Percentiles rank a stretch among this genome's conserved stretches.
These are phyloP conservation scores for Aspergillus ustus DNA, from an alignment of 2,329 filamentous ascomycete species.

Conservation along the genomic window DNA sequence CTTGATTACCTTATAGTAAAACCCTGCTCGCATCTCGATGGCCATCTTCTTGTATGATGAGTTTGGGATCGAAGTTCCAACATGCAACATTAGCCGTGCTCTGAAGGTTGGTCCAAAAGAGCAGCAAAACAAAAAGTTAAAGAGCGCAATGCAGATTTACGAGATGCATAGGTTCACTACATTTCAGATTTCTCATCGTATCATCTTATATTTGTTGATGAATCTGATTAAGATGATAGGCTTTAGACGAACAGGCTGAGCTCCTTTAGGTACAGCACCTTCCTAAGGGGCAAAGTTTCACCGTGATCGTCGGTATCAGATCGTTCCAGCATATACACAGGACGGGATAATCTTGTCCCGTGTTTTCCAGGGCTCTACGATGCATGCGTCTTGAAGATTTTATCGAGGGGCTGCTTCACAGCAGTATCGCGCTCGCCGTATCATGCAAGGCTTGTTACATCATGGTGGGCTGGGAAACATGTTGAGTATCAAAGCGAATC, in stretches of 20 bases:
- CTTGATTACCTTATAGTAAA: too few relatives aligned
- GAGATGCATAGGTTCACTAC: conserved; percentile 39
- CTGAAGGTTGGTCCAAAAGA: conserved; percentile 27
- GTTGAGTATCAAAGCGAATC: too few relatives aligned
- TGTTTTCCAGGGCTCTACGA: background rate
- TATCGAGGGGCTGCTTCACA: too few relatives aligned
- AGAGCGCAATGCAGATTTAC: conserved; percentile 40
- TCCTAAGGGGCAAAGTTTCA: conserved; percentile 25
- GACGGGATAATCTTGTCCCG: background rate
- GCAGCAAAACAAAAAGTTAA: conserved; percentile 33
- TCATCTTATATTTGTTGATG: conserved; percentile 29
- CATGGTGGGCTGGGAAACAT: too few relatives aligned
- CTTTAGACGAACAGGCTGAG: conserved; percentile 39
- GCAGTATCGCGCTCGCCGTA: too few relatives aligned
- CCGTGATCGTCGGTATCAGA: conserved; percentile 21
- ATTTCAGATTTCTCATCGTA: conserved; percentile 37
- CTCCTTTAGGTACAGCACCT: conserved; percentile 34
- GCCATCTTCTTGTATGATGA: too few relatives aligned
- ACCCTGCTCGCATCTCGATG: too few relatives aligned
- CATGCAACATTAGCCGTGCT: too few relatives aligned
- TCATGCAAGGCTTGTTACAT: too few relatives aligned
- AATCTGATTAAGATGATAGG: conserved; percentile 36
- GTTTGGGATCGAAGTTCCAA: too few relatives aligned
- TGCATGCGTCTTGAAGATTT: too few relatives aligned
- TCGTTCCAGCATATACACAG: background rate